phyloP scores from a whole-genome alignment of 179 eudicot species.

The Spergularia azorica region DNA sequence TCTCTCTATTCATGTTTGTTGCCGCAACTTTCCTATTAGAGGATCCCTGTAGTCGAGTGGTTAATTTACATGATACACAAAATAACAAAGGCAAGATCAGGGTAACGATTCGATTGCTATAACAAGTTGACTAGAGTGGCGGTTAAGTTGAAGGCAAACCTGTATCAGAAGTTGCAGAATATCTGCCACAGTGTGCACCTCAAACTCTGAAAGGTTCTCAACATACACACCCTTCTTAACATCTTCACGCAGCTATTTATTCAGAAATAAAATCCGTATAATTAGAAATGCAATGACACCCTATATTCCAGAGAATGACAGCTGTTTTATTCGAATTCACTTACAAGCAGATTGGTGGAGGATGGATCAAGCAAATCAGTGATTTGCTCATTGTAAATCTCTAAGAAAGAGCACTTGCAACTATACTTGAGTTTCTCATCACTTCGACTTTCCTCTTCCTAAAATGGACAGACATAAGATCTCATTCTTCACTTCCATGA shows the following conservation, averaged over 20 bases:
- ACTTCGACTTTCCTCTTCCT: constrained; percentile 97
- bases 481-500: background rate
- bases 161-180: constrained; percentile 76
- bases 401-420: constrained; percentile 97
- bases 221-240: constrained; percentile 88
- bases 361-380: constrained; percentile 97
- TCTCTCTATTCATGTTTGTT: constrained; percentile 97
- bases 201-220: constrained; percentile 95
- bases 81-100: constrained; percentile 9
- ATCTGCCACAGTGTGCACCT: constrained; percentile 85
- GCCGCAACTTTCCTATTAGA: constrained; percentile 93
- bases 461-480: constrained; percentile 17
- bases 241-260: constrained; percentile 89
- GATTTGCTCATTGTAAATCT: constrained; percentile 95
- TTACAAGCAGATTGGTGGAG: constrained; percentile 85
- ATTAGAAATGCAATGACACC: constrained; percentile 23
- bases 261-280: constrained; percentile 6
- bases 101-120: background rate
- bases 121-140: too few relatives aligned
- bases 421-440: constrained; percentile 81
- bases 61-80: constrained; percentile 9
- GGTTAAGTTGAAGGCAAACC: constrained; percentile 58
- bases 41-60: constrained; percentile 68
- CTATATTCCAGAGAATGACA: background rate
- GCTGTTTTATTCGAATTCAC: constrained; percentile 17